Evolutionary conservation across 257 asterid genomes (phyloP), one percentile per base, ranked within the genome.

Genomic region (Capsicum baccatum): DNA sequence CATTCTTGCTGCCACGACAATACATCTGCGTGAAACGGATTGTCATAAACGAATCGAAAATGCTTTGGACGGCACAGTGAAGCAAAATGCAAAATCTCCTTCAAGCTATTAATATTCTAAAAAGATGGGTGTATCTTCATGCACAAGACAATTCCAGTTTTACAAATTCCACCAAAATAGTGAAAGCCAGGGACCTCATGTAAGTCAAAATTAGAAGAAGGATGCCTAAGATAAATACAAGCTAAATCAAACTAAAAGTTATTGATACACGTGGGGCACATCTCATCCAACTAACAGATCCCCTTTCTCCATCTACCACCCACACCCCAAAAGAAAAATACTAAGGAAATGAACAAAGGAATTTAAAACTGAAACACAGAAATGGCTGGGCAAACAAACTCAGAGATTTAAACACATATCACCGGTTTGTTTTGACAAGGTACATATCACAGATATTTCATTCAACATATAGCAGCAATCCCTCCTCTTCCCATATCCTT

Each of bases 1-100:
- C 98, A 54, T 93, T 95, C 87, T 87, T 90, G 94, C 99, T 97
- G 73, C 98, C 99, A 83, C 95, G 98, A 89, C 99, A 97, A 91
- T 95, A 94, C 91, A 95, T 92, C 98, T 94, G 89, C 86, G 89
- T 8, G 48, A 78, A 78, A 33, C 21, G 54, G 33, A 54, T 39
- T 14, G 15, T 78, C 82, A 78, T 76, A 76, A 76, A 76, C 0
- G 0, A 26, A 26, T 26, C 1, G n/a, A 48, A 76, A 52, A 76
- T 52, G 80, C 81, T 78, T 78, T 33, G 50, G 33, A 78, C 3
- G 2, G 2, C 81, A 78, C 15, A 55, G 33, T 9, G 48, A 44
- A 73, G 82, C 15, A 78, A 33, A 8, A 78, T 55, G 64, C 50
- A 78, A 26, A 54, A 78, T 78, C 58, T 54, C 50, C 64, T 78